Percentiles rank a stretch among this genome's conserved stretches.
Evolutionary conservation across 768 basidiomycete genomes (phyloP).

Genomic region (Calocera cornea): DNA sequence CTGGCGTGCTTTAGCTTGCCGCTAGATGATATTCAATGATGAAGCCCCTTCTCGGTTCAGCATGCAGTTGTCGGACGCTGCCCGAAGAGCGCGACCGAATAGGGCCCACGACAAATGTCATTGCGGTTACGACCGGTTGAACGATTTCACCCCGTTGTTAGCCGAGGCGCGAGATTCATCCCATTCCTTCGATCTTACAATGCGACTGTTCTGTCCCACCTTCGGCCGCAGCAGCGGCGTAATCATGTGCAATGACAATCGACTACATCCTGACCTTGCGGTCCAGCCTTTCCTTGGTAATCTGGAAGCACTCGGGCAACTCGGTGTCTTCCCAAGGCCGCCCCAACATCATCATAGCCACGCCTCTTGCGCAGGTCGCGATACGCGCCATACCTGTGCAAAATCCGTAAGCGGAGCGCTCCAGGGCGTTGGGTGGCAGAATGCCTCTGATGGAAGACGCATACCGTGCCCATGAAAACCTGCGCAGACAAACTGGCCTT

Average conservation of each 20-base stretch:
- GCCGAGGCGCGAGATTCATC: neutral
- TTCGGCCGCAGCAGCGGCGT: too few relatives aligned
- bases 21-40: neutral
- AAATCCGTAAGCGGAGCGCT: neutral
- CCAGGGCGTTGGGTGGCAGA: neutral
- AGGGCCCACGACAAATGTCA: neutral
- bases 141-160: neutral
- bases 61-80: neutral
- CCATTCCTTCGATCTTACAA: neutral
- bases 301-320: slow-evolving; percentile 24
- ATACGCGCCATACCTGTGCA: slow-evolving; percentile 15
- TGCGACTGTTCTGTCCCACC: neutral
- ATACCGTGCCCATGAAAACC: slow-evolving; percentile 24
- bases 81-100: neutral
- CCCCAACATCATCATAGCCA: slow-evolving; percentile 21
- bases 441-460: slow-evolving; percentile 5
- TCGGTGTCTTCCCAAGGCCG: slow-evolving; percentile 20
- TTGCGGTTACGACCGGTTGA: neutral
- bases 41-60: neutral
- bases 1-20: neutral
- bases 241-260: too few relatives aligned
- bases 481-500: slow-evolving; percentile 22
- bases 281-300: slow-evolving; percentile 18
- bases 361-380: slow-evolving; percentile 18
- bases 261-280: neutral